Conservation (phyloP, 2,329 filamentous ascomycete species). For the Myriosclerotinia duriaeana region DNA sequence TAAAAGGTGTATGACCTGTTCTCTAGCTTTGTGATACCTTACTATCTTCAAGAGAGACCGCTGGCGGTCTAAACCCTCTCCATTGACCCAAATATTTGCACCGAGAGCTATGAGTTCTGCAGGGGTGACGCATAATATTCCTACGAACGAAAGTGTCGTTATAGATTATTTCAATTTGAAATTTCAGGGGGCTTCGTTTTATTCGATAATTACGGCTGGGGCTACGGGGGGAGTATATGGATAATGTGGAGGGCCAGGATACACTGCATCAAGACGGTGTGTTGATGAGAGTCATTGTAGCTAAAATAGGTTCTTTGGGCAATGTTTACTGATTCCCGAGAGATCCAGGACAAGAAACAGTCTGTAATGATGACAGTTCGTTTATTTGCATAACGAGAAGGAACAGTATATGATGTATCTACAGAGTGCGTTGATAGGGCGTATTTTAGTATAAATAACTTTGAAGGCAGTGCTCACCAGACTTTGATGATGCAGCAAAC, state of each 20-base stretch:
- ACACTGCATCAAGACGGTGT: neutral
- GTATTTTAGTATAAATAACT: no score
- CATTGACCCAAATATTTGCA: no score
- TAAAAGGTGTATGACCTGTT: no score
- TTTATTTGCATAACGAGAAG: no score
- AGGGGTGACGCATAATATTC: conserved; percentile 34
- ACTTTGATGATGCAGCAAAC: no score
- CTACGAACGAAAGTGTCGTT: conserved; percentile 29
- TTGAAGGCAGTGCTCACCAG: no score
- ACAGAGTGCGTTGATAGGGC: no score
- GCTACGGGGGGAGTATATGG: neutral
- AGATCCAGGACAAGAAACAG: neutral
- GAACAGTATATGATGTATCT: no score
- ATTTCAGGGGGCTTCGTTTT: conserved; percentile 24
- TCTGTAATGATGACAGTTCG: neutral
- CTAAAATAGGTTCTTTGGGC: neutral
- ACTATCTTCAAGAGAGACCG: no score
- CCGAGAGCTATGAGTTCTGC: conserved; percentile 28
- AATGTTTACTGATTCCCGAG: neutral
- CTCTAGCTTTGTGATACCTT: no score
- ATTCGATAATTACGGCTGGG: conserved; percentile 6
- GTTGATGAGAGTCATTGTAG: neutral
- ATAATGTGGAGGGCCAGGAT: neutral
- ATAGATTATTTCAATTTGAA: conserved; percentile 35
- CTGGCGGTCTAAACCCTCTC: no score